Evolutionary conservation across 2,329 filamentous ascomycete species (phyloP), one percentile per base, ranked within the genome.

Genomic region (Plectosphaerella plurivora): DNA sequence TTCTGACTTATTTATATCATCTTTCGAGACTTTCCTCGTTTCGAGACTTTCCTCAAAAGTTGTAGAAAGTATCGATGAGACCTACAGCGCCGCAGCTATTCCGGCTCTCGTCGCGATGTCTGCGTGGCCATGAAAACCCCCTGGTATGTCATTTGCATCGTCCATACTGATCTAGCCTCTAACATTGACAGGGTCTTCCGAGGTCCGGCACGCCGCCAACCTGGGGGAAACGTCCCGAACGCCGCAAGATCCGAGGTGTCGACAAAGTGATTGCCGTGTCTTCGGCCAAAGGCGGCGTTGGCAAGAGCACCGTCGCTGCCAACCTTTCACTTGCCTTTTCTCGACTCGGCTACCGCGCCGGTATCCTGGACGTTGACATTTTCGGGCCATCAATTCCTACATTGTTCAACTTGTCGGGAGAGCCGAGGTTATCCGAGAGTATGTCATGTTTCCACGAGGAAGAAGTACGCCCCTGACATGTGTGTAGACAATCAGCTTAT

Each of bases 231-330:
- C 79, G 96, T 11, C 93, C 94, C 0, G 82, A 91, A 61, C 86
- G 88, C 63, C 83, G 90, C 58, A 85, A 83, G 60, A 96, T 99
- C 60, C 81, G 82, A 24, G 85, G 92, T 66, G 93, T 99, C 22
- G 82, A 84, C 59, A 96, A 96, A 67, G 85, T 97, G n/a, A 83
- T 99, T 54, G 91, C 92, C n/a, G 90, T 99, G 14, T 96, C 91
- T 4, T 97, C 92, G 2, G 94, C 94, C 14, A 99, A 99, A 66
- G 94, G 94, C 3, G 94, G 94, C n/a, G 94, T 99, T 1, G 94
- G 94, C 1, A 99, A 99, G 68, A 96, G 91, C 60, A 99, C 94
- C 8, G 85, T 97, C 45, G 87, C 93, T 54, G 83, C 82, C 46
- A 99, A 99, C 63, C 77, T 99, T 22, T 89, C 94, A 0, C 78